A percentile compares a stretch with the other conserved stretches of the same genome.
Evolutionary conservation across 1,284 basidiomycete genomes (phyloP).

Genomic region (Leccinum idahoense): DNA sequence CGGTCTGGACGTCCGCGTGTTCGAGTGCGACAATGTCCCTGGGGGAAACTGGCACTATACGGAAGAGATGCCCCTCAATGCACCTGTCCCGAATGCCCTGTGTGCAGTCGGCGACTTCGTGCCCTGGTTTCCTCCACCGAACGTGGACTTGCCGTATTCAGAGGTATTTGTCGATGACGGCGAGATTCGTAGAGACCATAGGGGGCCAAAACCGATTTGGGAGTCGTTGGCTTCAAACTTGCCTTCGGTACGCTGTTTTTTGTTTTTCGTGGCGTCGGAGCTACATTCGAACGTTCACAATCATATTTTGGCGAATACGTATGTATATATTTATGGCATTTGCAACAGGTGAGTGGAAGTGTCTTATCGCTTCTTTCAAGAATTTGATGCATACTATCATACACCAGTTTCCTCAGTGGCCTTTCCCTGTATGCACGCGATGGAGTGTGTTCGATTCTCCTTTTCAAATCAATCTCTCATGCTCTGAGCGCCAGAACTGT

Average conservation of each 20-base stretch:
- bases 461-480: not conserved
- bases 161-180: constrained; percentile 7
- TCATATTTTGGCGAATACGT: not conserved
- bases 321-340: not conserved
- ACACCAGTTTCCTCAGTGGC: constrained; percentile 11
- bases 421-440: constrained; percentile 11
- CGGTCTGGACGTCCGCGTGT: constrained; percentile 15
- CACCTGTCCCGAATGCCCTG: constrained; percentile 5
- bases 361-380: not conserved
- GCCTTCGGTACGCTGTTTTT: constrained; percentile 9
- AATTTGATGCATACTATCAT: not conserved
- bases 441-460: constrained; percentile 11
- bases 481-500: constrained; percentile 13
- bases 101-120: constrained; percentile 1
- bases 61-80: constrained; percentile 8
- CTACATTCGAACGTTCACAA: not conserved
- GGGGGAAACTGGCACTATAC: constrained; percentile 16
- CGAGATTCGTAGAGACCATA: constrained; percentile 6
- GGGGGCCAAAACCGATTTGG: constrained; percentile 12
- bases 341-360: constrained; percentile 7
- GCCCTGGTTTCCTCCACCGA: constrained; percentile 11
- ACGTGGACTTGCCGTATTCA: constrained; percentile 8
- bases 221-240: constrained; percentile 11
- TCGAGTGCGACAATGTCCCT: constrained; percentile 14
- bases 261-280: not conserved